These are phyloP conservation scores for Paramecium bursaria DNA, from an alignment of 73 alveolate species.

Conservation along the genomic window DNA sequence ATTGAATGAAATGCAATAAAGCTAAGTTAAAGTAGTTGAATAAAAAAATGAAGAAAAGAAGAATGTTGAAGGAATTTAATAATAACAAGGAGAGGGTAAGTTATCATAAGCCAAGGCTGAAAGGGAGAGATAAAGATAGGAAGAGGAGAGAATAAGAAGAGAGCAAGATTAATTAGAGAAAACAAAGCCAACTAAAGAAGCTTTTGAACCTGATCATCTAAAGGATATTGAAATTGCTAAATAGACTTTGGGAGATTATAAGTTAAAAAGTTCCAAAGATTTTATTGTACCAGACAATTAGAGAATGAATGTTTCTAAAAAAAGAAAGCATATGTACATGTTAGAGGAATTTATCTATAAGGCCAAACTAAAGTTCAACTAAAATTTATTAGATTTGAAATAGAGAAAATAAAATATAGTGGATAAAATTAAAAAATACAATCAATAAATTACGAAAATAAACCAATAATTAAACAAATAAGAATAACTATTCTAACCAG, in stretches of 20 bases:
- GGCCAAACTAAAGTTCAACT: slow-evolving; percentile 88
- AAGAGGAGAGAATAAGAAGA: slow-evolving; percentile 72
- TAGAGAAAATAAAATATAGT: slow-evolving; percentile 81
- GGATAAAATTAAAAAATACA: slow-evolving; percentile 73
- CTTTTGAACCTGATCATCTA: slow-evolving; percentile 84
- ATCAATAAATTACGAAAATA: slow-evolving; percentile 80
- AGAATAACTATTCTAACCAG: slow-evolving; percentile 79
- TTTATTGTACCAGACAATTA: slow-evolving; percentile 89
- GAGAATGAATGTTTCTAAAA: slow-evolving; percentile 88
- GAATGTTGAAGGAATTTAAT: slow-evolving; percentile 64
- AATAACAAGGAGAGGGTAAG: slow-evolving; percentile 71
- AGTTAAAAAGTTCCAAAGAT: slow-evolving; percentile 78
- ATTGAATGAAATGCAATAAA: neutral
- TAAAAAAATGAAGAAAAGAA: slow-evolving; percentile 61
- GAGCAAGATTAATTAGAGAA: slow-evolving; percentile 83
- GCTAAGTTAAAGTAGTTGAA: neutral
- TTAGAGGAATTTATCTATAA: slow-evolving; percentile 88
- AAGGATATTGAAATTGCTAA: slow-evolving; percentile 85
- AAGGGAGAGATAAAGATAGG: slow-evolving; percentile 75
- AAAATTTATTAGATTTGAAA: slow-evolving; percentile 80
- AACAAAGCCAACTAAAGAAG: slow-evolving; percentile 83
- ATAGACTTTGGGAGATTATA: slow-evolving; percentile 83
- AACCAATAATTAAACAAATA: slow-evolving; percentile 77
- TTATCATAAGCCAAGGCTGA: slow-evolving; percentile 73
- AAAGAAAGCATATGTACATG: slow-evolving; percentile 90